Percentiles rank a stretch among this genome's conserved stretches.
Conservation (phyloP, 306 rosid genomes). For the Adenanthera pavonina region DNA sequence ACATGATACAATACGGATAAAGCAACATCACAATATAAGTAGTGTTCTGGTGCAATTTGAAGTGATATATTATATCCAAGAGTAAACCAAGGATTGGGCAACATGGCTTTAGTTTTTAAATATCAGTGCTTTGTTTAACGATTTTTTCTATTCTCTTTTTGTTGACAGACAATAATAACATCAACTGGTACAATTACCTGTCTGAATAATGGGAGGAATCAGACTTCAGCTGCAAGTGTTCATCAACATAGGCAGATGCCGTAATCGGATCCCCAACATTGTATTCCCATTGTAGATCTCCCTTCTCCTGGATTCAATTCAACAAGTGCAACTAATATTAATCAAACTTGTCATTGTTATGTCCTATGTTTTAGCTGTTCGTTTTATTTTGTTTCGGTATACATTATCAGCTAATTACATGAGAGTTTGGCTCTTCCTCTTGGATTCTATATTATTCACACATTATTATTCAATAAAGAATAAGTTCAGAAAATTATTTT, state of each 20-base stretch:
- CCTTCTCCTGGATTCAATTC: conserved; percentile 62
- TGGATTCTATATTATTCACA: no score
- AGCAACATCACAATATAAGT: not conserved
- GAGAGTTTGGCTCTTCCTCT: no score
- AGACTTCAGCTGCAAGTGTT: conserved; percentile 57
- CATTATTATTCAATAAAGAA: no score
- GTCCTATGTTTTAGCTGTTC: no score
- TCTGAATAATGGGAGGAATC: conserved; percentile 53
- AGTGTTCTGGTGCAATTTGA: not conserved
- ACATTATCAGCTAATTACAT: no score
- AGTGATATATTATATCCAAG: not conserved
- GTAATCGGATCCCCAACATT: conserved; percentile 81
- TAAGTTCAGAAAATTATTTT: no score
- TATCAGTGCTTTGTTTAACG: not conserved
- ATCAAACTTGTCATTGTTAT: conserved; percentile 13
- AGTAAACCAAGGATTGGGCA: not conserved
- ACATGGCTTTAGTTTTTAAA: not conserved
- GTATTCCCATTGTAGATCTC: conserved; percentile 71
- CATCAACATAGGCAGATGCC: conserved; percentile 83
- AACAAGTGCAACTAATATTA: conserved; percentile 30
- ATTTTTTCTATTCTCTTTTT: not conserved
- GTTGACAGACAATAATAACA: conserved; percentile 14
- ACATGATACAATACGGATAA: not conserved
- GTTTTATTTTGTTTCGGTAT: no score
- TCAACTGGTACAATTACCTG: conserved; percentile 54